phyloP scores from a whole-genome alignment of 1,139 yeast genomes.

The Taphrina confusa region DNA sequence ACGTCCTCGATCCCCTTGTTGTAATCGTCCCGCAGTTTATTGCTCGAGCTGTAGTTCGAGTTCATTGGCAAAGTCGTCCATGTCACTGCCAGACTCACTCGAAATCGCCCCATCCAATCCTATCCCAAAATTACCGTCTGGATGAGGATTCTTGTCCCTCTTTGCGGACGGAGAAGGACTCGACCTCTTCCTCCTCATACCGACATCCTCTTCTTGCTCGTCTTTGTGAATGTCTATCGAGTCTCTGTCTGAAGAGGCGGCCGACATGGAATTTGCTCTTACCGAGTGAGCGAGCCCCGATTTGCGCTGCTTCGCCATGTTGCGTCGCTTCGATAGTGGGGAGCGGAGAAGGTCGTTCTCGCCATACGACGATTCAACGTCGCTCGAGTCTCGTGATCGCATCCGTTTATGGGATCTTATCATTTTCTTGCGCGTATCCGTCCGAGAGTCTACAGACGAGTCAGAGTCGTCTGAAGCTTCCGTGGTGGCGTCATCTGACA shows the following conservation, averaged over 20 bases:
- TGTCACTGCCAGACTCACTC: constrained; percentile 35
- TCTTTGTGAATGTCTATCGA: neutral
- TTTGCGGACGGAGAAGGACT: neutral
- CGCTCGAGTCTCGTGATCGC: constrained; percentile 36
- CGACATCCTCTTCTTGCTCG: neutral
- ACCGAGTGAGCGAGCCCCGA: constrained; percentile 21
- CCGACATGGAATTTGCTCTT: constrained; percentile 4
- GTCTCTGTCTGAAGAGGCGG: neutral
- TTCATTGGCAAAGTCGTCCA: constrained; percentile 43
- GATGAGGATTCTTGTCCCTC: neutral
- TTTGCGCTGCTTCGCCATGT: constrained; percentile 26
- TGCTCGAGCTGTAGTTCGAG: constrained; percentile 36
- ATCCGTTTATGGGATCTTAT: constrained; percentile 43
- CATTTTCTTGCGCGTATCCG: constrained; percentile 41
- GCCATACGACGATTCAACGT: constrained; percentile 16
- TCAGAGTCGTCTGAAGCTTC: constrained; percentile 28
- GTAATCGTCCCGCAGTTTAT: too few relatives aligned
- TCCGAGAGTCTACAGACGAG: constrained; percentile 18
- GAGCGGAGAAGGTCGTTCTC: constrained; percentile 41
- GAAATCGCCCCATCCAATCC: constrained; percentile 39
- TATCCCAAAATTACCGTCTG: too few relatives aligned
- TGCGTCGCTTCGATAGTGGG: constrained; percentile 21
- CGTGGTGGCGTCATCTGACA: constrained; percentile 55
- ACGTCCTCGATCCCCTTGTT: too few relatives aligned
- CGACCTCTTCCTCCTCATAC: neutral